Base-by-base conservation (phyloP, 2,329 filamentous ascomycete species). In the Ambrosiella cleistominuta region DNA sequence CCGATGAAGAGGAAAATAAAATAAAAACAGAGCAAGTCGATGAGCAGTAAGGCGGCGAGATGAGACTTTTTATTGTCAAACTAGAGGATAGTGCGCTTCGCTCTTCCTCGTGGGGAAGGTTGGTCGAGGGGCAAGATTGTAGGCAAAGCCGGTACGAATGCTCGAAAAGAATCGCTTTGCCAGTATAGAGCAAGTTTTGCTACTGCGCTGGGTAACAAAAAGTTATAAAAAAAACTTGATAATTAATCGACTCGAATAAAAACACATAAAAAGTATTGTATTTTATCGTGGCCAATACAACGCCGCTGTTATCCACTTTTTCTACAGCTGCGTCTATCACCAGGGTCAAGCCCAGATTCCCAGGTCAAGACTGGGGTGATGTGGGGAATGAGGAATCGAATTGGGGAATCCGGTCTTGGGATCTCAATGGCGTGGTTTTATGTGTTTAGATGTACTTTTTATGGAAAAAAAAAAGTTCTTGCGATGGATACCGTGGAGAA, bases 11-110 rank as follows among this genome's bases (percentile, higher is more conserved):
- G 54, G 54, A 57, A 57, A 53, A n/a, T 8, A 53, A 38, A 11
- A 37, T 27, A 15, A 15, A 7, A 42, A 39, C 9, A 56, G 13
- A 39, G 42, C 42, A 49, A 15, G 35, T 40, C 15, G 12, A 15
- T 17, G 19, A 47, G 19, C 13, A 13, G 53, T 47, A 47, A 59
- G 57, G 51, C 42, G 53, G 57, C 51, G n/a, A 54, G 37, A 42
- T 12, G 27, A 40, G 57, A 59, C 57, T 59, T 47, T 58, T 59
- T 59, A 58, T 58, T 58, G 37, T 54, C n/a, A 8, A 58, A 42
- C 3, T 8, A 13, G 44, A 27, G 27, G 27, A 27, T 27, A 27
- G 27, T 27, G 27, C 27, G 27, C 27, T 27, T 27, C 27, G 27
- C 27, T 27, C 27, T 27, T 27, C 27, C 27, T 27, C 27, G 27